Evolutionary conservation across 192 early-diverging fungal genomes (phyloP), one percentile per base, ranked within the genome.

Genomic region (Entophlyctis luteolus): DNA sequence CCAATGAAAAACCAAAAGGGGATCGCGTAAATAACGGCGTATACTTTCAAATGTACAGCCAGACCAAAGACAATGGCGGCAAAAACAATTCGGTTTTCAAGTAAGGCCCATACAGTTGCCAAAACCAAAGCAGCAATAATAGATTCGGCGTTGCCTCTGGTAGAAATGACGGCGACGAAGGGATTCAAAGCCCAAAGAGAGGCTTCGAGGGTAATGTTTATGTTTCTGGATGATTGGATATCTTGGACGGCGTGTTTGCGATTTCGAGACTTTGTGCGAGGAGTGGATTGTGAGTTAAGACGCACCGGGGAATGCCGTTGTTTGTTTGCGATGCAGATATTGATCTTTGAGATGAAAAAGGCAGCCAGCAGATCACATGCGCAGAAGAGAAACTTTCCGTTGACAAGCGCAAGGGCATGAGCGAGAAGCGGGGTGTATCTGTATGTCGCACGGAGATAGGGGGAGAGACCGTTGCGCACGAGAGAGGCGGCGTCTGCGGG

Each of bases 361-460:
- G 93, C 97, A 14, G 89, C 90, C 0, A 87, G 33, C 16, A 97
- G 77, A 75, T 98, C 91, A 34, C 87, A 87, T 0, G 75, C 71
- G 22, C 88, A 87, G 79, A 99, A 99, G n/a, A 99, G 57, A 66
- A 90, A 80, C 72, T 99, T 99, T 14, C 97, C 97, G 68, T 89
- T 96, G 8, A 87, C 79, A 20, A 93, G 94, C 27, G 89, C 84
- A n/a, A 99, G 68, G 12, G 94, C 35, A 75, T 85, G 90, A 3
- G 95, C 93, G n/a, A 99, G 78, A 12, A 98, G 63, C 4, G 97
- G 97, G 14, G 97, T 97, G 81, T 99, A 99, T 28, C 97, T 87
- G 75, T 96, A 99, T 0, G 97, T 99, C 1, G 88, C 90, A 23
- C 97, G 89, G 46, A 79, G 75, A 68, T 96, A 99, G 0, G 97